These are phyloP conservation scores for Sugiyamaella mastotermitis DNA, from an alignment of 805 yeast genomes.

Conservation along the genomic window DNA sequence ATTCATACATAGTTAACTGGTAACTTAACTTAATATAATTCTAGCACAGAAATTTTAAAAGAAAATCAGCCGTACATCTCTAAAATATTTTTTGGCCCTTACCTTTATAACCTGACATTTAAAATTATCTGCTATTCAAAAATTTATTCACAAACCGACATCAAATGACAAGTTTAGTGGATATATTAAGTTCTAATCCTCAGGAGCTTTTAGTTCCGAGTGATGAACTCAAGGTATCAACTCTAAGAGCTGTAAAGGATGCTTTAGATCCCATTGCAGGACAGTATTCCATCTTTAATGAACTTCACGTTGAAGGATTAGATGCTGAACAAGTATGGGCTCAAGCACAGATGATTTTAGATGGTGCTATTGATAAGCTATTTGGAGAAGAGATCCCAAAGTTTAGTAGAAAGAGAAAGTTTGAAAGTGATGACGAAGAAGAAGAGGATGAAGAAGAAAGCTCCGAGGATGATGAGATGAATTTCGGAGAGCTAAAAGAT, in stretches of 20 bases:
- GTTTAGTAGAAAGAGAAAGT: constrained; percentile 26
- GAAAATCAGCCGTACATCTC: too few species aligned
- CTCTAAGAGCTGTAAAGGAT: constrained; percentile 34
- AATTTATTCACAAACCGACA: too few species aligned
- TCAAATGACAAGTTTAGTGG: constrained; percentile 10
- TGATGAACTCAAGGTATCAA: constrained; percentile 16
- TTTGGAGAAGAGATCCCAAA: constrained; percentile 50
- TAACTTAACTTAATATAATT: too few species aligned
- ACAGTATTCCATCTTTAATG: constrained; percentile 62
- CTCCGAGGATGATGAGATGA: constrained; percentile 19
- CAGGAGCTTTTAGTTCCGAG: constrained; percentile 25
- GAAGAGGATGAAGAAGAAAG: constrained; percentile 18
- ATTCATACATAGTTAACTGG: too few species aligned
- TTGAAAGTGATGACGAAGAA: constrained; percentile 13
- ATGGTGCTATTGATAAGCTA: constrained; percentile 63
- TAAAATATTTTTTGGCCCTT: too few species aligned
- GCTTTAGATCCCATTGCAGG: constrained; percentile 55
- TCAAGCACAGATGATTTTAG: constrained; percentile 80
- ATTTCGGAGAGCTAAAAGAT: constrained; percentile 15
- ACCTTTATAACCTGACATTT: too few species aligned
- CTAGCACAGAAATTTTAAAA: too few species aligned
- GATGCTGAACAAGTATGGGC: constrained; percentile 93
- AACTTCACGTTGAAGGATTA: constrained; percentile 75
- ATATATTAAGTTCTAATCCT: constrained; percentile 17
- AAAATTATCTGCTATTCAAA: too few species aligned